Evolutionary conservation across 148 eudicot genomes (phyloP).

Genomic region (Vaccinium darrowii): DNA sequence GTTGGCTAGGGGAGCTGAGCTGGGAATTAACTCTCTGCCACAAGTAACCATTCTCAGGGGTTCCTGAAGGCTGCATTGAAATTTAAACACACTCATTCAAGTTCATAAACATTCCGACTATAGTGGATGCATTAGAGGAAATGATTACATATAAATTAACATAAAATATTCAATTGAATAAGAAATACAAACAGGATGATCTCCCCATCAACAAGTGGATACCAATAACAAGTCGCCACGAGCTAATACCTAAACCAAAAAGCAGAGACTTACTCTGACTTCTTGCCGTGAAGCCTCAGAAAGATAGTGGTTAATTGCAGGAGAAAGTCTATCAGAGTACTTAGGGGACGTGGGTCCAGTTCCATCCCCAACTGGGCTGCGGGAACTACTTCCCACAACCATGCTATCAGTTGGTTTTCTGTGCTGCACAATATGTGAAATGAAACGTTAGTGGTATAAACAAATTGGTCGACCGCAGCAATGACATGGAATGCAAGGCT

Average conservation of each 20-base stretch:
- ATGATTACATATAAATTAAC: neutral
- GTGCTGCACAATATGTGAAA: conserved; percentile 57
- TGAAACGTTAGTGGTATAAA: conserved; percentile 2
- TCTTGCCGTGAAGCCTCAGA: conserved; percentile 97
- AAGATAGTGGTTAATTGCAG: conserved; percentile 90
- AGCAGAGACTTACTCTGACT: conserved; percentile 50
- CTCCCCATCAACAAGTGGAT: neutral
- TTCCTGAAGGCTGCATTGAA: conserved; percentile 76
- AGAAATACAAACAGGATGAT: neutral
- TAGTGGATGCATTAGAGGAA: neutral
- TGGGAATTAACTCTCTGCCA: conserved; percentile 97
- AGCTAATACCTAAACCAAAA: conserved; percentile 4
- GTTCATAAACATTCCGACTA: neutral
- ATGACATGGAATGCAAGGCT: neutral
- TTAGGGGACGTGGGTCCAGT: conserved; percentile 77
- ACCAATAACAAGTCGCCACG: neutral
- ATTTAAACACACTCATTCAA: neutral
- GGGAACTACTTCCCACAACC: conserved; percentile 85
- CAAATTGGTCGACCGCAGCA: neutral
- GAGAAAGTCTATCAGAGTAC: conserved; percentile 96
- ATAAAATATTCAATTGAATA: neutral
- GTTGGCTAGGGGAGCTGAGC: conserved; percentile 98
- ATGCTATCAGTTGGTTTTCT: conserved; percentile 80
- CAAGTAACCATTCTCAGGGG: conserved; percentile 89
- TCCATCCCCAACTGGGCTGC: conserved; percentile 50